Percentiles rank a stretch among this genome's conserved stretches.
These are phyloP conservation scores for Sporothrix sp. DNA, from an alignment of 2,329 filamentous ascomycete genomes.

Conservation along the genomic window DNA sequence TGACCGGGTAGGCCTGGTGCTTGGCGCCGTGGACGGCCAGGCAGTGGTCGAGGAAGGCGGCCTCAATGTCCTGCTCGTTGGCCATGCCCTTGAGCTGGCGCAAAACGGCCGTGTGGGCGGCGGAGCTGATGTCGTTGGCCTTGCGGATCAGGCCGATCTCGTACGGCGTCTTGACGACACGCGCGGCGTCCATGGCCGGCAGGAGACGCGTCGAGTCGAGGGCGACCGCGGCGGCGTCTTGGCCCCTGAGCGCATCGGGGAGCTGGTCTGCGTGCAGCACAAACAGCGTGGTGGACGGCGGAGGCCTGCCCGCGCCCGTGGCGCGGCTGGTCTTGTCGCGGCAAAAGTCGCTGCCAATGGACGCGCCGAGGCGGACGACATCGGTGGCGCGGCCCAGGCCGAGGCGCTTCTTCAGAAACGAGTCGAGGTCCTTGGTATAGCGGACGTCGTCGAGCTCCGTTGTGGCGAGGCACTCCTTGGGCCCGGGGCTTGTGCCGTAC, in stretches of 20 bases:
- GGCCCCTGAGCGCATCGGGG: constrained; percentile 15
- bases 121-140: constrained; percentile 70
- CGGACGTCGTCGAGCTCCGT: constrained; percentile 65
- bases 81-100: constrained; percentile 49
- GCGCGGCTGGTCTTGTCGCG: constrained; percentile 6
- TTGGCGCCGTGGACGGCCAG: constrained; percentile 58
- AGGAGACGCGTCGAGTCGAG: constrained; percentile 44
- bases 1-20: constrained; percentile 77
- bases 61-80: constrained; percentile 79
- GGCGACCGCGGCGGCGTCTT: not conserved
- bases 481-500: constrained; percentile 51
- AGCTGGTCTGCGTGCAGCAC: constrained; percentile 30
- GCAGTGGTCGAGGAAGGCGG: constrained; percentile 63
- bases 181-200: constrained; percentile 66
- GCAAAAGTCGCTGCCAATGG: constrained; percentile 17
- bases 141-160: constrained; percentile 74
- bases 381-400: constrained; percentile 16
- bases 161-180: constrained; percentile 76
- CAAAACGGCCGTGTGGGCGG: constrained; percentile 67
- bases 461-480: constrained; percentile 48
- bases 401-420: constrained; percentile 41
- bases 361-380: constrained; percentile 2
- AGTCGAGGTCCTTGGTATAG: constrained; percentile 39
- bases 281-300: constrained; percentile 30
- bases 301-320: not conserved